Evolutionary conservation across 768 basidiomycete species (phyloP).

Genomic region (Termitomyces sp.): DNA sequence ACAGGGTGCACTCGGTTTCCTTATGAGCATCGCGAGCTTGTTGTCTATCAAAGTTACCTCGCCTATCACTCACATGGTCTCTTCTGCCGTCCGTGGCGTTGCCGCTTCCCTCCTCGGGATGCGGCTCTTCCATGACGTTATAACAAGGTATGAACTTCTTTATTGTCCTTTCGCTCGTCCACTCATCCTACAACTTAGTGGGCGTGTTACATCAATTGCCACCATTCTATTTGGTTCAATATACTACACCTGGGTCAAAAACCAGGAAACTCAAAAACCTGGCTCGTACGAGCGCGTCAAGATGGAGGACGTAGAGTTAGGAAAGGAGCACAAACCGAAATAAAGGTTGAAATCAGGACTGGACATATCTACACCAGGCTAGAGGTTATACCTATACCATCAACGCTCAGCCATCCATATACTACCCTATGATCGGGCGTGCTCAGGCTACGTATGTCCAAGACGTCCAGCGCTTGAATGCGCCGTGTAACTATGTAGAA

Average conservation of each 20-base stretch:
- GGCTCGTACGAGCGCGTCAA: slow-evolving; percentile 60
- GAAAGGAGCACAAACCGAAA: slow-evolving; percentile 27
- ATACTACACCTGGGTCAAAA: slow-evolving; percentile 88
- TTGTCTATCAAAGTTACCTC: slow-evolving; percentile 97
- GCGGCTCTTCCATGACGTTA: slow-evolving; percentile 78
- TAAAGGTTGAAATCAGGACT: slow-evolving; percentile 8
- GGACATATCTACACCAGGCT: background rate
- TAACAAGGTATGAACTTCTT: slow-evolving; percentile 63
- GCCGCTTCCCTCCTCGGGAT: slow-evolving; percentile 83
- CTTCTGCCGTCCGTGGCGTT: slow-evolving; percentile 93
- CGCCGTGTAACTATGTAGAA: background rate
- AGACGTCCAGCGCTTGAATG: background rate
- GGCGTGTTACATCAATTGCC: slow-evolving; percentile 76
- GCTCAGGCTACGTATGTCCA: background rate
- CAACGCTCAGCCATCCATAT: slow-evolving; percentile 3
- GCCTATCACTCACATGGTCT: slow-evolving; percentile 97
- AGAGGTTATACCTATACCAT: slow-evolving; percentile 13
- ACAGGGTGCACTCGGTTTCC: slow-evolving; percentile 85
- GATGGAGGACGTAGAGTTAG: slow-evolving; percentile 63
- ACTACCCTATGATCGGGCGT: slow-evolving; percentile 1
- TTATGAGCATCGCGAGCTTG: slow-evolving; percentile 91
- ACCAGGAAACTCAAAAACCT: slow-evolving; percentile 55
- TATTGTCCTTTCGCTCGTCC: background rate
- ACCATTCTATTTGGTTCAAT: slow-evolving; percentile 81
- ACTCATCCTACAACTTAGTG: slow-evolving; percentile 40